Conservation (phyloP, 2,329 filamentous ascomycete species). For the Tolypocladium amazonense region DNA sequence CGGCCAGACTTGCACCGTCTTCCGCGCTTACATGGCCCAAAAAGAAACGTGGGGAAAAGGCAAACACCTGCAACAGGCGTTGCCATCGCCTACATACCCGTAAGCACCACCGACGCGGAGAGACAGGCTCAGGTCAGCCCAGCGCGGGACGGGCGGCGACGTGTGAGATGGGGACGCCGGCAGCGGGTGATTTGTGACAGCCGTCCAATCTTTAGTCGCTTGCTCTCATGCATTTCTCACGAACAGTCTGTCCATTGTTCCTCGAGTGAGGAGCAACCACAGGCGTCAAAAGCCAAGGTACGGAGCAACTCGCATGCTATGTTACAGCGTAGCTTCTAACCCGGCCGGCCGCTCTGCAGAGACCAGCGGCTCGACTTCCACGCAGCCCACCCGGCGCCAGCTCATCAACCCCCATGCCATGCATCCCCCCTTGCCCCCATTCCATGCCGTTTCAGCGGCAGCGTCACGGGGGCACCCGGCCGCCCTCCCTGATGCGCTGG, state of each 20-base stretch:
- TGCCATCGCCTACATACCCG: not conserved
- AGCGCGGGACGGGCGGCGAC: not conserved
- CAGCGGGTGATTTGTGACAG: not conserved
- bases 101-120: not conserved
- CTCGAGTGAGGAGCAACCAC: too few species aligned
- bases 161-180: not conserved
- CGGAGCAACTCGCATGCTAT: not conserved
- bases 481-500: conserved; percentile 9
- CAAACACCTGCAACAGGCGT: not conserved
- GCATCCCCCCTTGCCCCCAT: not conserved
- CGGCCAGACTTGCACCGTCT: not conserved
- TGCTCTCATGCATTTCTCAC: too few species aligned
- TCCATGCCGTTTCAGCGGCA: not conserved
- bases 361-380: not conserved
- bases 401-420: not conserved
- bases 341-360: not conserved
- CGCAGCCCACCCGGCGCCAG: not conserved
- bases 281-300: not conserved
- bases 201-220: not conserved
- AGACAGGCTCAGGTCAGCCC: not conserved
- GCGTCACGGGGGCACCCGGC: not conserved
- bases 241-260: not conserved
- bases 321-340: not conserved
- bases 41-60: not conserved
- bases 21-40: not conserved